Conservation (phyloP, 805 yeast species). For the Diddensiella caesifluorescens region DNA sequence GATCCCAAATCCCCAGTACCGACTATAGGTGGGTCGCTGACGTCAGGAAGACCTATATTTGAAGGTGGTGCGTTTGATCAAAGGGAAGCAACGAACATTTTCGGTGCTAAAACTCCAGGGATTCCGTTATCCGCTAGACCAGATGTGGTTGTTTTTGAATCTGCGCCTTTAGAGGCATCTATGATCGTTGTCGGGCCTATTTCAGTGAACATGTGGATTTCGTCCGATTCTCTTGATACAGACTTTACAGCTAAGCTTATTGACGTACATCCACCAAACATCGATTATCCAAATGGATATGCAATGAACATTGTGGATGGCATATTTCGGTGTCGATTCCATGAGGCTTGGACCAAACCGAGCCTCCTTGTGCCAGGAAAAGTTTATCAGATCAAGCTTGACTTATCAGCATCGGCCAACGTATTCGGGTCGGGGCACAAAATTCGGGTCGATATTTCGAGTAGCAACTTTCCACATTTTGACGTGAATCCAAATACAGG, state of each 20-base stretch:
- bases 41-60: constrained; percentile 8
- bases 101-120: not conserved
- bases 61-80: constrained; percentile 9
- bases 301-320: constrained; percentile 8
- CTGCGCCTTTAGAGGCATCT: constrained; percentile 1
- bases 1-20: constrained; percentile 9
- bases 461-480: constrained; percentile 11
- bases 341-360: constrained; percentile 1
- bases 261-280: constrained; percentile 8
- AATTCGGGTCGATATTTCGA: constrained; percentile 10
- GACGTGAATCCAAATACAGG: constrained; percentile 13
- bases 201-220: constrained; percentile 4
- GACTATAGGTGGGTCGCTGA: constrained; percentile 7
- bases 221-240: constrained; percentile 9
- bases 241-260: constrained; percentile 12
- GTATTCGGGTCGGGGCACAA: constrained; percentile 7
- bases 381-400: constrained; percentile 3
- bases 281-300: constrained; percentile 10
- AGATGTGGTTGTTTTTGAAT: constrained; percentile 8
- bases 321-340: constrained; percentile 10
- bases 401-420: constrained; percentile 8
- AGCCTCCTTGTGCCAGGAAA: constrained; percentile 1
- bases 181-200: constrained; percentile 5
- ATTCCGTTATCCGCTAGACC: not conserved
- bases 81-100: constrained; percentile 1